phyloP scores from a whole-genome alignment of 345 rosid species.

The Zanthoxylum bungeanum region DNA sequence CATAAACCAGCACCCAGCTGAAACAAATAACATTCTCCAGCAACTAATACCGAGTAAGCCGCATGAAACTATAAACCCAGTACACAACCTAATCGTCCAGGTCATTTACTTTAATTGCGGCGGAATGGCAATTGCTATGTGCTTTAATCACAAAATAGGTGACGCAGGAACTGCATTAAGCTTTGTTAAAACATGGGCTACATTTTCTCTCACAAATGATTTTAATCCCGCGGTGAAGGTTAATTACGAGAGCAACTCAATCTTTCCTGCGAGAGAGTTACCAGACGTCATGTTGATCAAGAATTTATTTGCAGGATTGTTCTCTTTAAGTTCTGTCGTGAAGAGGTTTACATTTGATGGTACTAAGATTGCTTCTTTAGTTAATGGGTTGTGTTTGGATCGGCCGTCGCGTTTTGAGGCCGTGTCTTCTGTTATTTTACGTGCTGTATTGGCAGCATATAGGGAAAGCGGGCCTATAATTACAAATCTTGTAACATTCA shows the following conservation, averaged over 20 bases:
- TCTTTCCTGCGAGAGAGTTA: slow-evolving; percentile 18
- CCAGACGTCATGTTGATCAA: not conserved
- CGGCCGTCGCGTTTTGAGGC: slow-evolving; percentile 15
- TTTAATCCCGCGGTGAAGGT: not conserved
- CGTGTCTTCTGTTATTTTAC: slow-evolving; percentile 20
- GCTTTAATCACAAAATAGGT: slow-evolving; percentile 18
- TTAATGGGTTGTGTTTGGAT: too few species aligned
- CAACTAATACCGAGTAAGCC: slow-evolving; percentile 12
- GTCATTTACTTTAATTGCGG: slow-evolving; percentile 28
- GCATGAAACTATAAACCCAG: not conserved
- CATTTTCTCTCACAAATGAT: slow-evolving; percentile 1
- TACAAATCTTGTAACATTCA: not conserved
- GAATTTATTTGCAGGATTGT: not conserved
- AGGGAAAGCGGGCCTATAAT: not conserved
- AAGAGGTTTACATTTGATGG: slow-evolving; percentile 23
- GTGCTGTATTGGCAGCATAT: not conserved
- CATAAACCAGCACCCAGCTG: too few species aligned
- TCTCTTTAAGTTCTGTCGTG: not conserved
- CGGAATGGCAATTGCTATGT: slow-evolving; percentile 23
- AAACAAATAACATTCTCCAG: not conserved
- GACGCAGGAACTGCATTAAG: slow-evolving; percentile 20
- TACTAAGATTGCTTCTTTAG: slow-evolving; percentile 4
- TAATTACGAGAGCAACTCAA: slow-evolving; percentile 11
- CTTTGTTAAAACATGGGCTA: slow-evolving; percentile 22
- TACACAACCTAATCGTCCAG: slow-evolving; percentile 14